These are phyloP conservation scores for Trypanosomatidae sp. DNA, from an alignment of 208 protist species.

Conservation along the genomic window DNA sequence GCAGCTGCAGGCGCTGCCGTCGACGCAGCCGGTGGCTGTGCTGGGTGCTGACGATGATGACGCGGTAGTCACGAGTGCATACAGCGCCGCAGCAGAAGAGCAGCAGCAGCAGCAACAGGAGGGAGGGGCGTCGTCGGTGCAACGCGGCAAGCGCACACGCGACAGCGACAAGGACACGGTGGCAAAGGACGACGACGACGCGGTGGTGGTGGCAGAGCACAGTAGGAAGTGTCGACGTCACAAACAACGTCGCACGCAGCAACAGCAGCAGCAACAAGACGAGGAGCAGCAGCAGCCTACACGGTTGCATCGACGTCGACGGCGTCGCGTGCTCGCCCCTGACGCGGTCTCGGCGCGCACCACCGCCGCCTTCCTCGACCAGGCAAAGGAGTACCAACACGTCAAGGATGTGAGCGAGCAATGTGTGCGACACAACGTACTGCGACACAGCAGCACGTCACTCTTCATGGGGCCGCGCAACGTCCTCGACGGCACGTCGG, in stretches of 20 bases:
- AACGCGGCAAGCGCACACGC: background rate
- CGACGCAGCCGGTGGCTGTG: background rate
- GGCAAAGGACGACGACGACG: no score
- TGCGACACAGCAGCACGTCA: slow-evolving; percentile 44
- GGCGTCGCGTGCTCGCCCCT: slow-evolving; percentile 10
- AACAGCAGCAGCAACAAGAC: slow-evolving; percentile 1
- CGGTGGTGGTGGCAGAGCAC: no score
- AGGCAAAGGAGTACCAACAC: slow-evolving; percentile 25
- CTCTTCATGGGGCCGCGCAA: slow-evolving; percentile 74
- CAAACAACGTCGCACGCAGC: background rate
- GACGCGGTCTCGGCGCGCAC: slow-evolving; percentile 23
- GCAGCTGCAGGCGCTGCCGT: slow-evolving; percentile 4
- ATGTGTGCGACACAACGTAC: slow-evolving; percentile 29
- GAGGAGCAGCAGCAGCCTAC: background rate
- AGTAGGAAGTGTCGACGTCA: no score
- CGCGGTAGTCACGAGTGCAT: background rate
- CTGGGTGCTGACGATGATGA: background rate
- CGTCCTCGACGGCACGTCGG: background rate
- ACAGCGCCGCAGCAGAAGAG: background rate
- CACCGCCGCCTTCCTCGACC: slow-evolving; percentile 35
- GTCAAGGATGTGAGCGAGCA: slow-evolving; percentile 21
- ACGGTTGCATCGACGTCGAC: background rate
- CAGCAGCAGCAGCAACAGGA: no score
- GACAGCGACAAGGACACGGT: no score
- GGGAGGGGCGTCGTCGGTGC: no score